Evolutionary conservation across 2,329 filamentous ascomycete genomes (phyloP).

Genomic region (Epichloe gansuensis): DNA sequence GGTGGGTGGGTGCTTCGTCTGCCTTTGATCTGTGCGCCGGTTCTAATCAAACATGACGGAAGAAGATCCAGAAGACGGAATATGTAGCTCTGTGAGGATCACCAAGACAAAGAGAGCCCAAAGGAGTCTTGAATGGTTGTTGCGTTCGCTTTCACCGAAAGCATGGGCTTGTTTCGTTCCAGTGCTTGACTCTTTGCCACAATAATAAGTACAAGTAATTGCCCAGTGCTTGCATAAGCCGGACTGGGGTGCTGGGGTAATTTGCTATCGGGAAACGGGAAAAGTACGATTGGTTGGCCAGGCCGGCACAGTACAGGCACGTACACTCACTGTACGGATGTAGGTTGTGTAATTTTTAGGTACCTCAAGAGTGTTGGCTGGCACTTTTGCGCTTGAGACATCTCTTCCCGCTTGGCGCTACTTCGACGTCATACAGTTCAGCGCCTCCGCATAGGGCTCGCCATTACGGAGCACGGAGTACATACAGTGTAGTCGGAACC

Average conservation of each 20-base stretch:
- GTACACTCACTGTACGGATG: too few species aligned
- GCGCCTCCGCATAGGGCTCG: background rate
- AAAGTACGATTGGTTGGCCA: background rate
- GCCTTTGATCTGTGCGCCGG: background rate
- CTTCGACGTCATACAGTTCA: constrained; percentile 3
- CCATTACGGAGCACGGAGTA: background rate
- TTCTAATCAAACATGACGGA: background rate
- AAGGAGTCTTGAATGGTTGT: background rate
- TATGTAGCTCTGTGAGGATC: background rate
- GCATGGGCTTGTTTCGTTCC: background rate
- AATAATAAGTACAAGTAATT: too few species aligned
- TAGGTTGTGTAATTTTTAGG: too few species aligned
- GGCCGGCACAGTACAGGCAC: too few species aligned
- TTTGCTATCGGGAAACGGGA: background rate
- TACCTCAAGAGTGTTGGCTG: too few species aligned
- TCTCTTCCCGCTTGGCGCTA: background rate
- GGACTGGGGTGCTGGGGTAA: background rate
- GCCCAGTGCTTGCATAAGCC: background rate
- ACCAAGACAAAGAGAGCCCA: background rate
- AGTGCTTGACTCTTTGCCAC: background rate
- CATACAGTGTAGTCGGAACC: background rate
- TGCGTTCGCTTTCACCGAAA: background rate
- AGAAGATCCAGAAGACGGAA: background rate
- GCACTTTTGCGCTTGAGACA: too few species aligned
- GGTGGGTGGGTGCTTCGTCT: background rate